Evolutionary conservation across 371 early-diverging fungal genomes (phyloP), one percentile per base, ranked within the genome.

Genomic region (Mortierella sp.): DNA sequence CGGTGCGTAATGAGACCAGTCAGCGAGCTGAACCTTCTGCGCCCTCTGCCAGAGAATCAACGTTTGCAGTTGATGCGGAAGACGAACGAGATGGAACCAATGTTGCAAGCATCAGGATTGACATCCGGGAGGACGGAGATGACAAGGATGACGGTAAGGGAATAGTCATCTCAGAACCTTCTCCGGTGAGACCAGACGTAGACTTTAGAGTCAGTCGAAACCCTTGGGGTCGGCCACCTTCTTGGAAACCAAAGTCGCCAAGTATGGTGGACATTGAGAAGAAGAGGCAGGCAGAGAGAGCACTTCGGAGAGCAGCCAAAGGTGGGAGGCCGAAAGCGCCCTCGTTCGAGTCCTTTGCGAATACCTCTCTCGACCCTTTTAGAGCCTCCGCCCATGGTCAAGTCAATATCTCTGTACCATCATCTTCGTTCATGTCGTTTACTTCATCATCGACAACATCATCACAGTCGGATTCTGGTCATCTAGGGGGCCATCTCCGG

Each of bases 201-300:
- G 59, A 59, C 48, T 27, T 58, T 24, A 56, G 30, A 3, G 51
- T 57, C 18, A 61, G 58, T 23, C 60, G 56, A 12, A 70, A 64
- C 23, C 76, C 63, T 3, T 76, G 76, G 76, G 76, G 76, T 21
- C 53, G 76, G 10, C 76, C 76, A 13, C 76, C 76, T 5, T 76
- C 76, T 2, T 74, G 76, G 76, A 74, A 69, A 31, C 76, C 76
- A 14, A 61, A 56, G 18, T 65, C 70, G 16, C 76, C 76, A 10
- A 47, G 47, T 41, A 76, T 76, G 76, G 46, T 76, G 19, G 76
- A 76, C 19, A 66, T 69, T 62, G 70, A 70, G 6, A 64, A 39
- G 27, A 65, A n/a, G 39, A 56, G 48, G 19, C 50, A 61, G 14
- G 30, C 26, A 4, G 66, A 61, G n/a, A 41, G 54, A 27, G n/a